These are phyloP conservation scores for Aureobasidium sp. DNA, from an alignment of 2,329 filamentous ascomycete genomes.

Conservation along the genomic window DNA sequence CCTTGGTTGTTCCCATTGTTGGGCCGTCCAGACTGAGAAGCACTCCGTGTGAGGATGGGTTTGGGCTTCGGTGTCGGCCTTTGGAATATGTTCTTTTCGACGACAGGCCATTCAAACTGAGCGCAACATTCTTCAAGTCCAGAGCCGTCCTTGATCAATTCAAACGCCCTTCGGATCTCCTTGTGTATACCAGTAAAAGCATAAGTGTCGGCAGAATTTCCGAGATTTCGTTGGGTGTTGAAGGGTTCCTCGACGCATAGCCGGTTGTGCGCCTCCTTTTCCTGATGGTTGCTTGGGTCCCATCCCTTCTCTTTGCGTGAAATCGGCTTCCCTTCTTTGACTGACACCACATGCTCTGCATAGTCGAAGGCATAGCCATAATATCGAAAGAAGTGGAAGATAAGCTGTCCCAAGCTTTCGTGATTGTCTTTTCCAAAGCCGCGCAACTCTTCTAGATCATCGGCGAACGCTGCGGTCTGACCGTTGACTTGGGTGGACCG, in stretches of 20 bases:
- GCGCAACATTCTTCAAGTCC: conserved; percentile 81
- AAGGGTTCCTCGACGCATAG: conserved; percentile 97
- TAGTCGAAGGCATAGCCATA: conserved; percentile 94
- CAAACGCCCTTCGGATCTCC: conserved; percentile 83
- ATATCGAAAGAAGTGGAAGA: conserved; percentile 92
- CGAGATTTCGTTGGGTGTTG: conserved; percentile 80
- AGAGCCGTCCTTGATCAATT: conserved; percentile 63
- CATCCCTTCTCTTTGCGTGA: conserved; percentile 83
- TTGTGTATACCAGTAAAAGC: conserved; percentile 87
- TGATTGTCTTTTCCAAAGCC: conserved; percentile 74
- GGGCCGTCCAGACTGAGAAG: conserved; percentile 42
- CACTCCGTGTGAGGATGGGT: conserved; percentile 44
- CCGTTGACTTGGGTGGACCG: conserved; percentile 58
- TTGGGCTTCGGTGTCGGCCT: conserved; percentile 50
- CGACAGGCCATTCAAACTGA: conserved; percentile 78
- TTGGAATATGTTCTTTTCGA: conserved; percentile 57
- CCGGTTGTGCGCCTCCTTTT: conserved; percentile 55
- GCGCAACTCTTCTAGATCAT: conserved; percentile 68
- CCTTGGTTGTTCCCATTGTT: conserved; percentile 29
- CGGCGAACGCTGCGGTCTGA: conserved; percentile 70
- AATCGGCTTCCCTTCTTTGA: conserved; percentile 71
- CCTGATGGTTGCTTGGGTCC: conserved; percentile 52
- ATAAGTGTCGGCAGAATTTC: conserved; percentile 92
- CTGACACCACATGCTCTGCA: conserved; percentile 73
- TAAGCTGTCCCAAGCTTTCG: conserved; percentile 72